Evolutionary conservation across 306 rosid species (phyloP).

Genomic region (Sesbania bispinosa): DNA sequence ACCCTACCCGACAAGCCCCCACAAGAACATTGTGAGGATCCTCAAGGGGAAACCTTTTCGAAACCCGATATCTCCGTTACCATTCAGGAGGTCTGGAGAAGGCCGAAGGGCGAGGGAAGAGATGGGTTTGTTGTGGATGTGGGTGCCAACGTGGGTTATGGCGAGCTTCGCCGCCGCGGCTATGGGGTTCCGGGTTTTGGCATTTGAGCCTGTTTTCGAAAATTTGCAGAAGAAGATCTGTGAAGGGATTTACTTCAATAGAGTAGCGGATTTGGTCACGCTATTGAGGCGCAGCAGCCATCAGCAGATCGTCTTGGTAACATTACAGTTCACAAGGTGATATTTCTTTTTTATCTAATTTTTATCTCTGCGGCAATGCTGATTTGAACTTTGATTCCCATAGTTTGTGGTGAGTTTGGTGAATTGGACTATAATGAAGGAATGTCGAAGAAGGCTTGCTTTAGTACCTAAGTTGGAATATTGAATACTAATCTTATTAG

Average conservation of each 20-base stretch:
- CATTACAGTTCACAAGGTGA: conserved; percentile 85
- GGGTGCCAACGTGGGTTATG: conserved; percentile 95
- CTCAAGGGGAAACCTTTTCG: conserved; percentile 84
- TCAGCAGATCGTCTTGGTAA: conserved; percentile 81
- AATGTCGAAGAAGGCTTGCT: background rate
- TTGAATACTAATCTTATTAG: background rate
- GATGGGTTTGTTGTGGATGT: conserved; percentile 81
- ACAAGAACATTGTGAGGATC: conserved; percentile 74
- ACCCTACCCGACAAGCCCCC: conserved; percentile 87
- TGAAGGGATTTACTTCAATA: conserved; percentile 84
- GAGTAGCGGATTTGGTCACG: conserved; percentile 78
- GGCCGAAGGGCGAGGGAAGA: conserved; percentile 47
- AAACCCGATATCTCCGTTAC: conserved; percentile 83
- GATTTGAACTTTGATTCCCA: background rate
- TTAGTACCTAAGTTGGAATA: background rate
- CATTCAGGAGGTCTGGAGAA: conserved; percentile 69
- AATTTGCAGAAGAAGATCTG: conserved; percentile 93
- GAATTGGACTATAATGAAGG: background rate
- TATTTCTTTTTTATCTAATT: background rate
- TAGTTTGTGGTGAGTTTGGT: background rate
- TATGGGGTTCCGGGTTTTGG: conserved; percentile 78
- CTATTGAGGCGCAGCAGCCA: conserved; percentile 82
- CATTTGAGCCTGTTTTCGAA: conserved; percentile 91
- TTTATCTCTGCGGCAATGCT: background rate
- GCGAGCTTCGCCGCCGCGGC: conserved; percentile 92